Base-by-base conservation (phyloP, 1,284 basidiomycete species). In the Ustilago lituana region DNA sequence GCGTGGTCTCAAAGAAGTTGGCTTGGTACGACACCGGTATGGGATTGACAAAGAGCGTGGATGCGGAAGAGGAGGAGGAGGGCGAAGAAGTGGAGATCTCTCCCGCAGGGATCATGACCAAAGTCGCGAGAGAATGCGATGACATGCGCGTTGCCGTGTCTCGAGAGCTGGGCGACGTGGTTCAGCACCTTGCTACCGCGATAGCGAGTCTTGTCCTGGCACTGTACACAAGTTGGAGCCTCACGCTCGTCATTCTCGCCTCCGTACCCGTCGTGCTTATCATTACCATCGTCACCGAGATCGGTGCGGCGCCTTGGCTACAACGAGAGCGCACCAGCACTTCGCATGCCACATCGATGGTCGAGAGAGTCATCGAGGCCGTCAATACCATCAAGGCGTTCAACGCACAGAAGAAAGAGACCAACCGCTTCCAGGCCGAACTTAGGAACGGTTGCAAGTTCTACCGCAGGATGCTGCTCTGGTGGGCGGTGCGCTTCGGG, bases 301-400 rank as follows among this genome's bases (percentile, higher is more conserved):
- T 72, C 10, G 38, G 74, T 6, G 75, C 67, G 2, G 83, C 84
- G 5, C 90, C 92, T 0, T 85, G 90, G 51, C 86, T 94, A 58
- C 84, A 85, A 4, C 82, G 81, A 23, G 93, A 96, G 76, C 88
- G 91, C 39, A 81, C 85, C 0, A 86, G 88, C 8, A 88, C 90
- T 4, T 88, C 90, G 11, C 84, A 86, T 7, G 90, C 91, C 0
- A 89, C 91, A 0, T 89, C 91, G 4, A 86, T 90, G 53, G 86
- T 94, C 63, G 90, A 95, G 68, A 89, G 91, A 20, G 88, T 91
- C 1, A 85, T 91, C 4, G 83, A 87, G 10, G 88, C 91, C 37
- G 94, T 98, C 73, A 84, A 91, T 3, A 97, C 94, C 0, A 91
- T 98, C 83, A 98, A 98, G 82, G 92, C 92, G 0, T 96, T 95